Evolutionary conservation across 1,284 basidiomycete species (phyloP).

Genomic region (Vanrija pseudolonga): DNA sequence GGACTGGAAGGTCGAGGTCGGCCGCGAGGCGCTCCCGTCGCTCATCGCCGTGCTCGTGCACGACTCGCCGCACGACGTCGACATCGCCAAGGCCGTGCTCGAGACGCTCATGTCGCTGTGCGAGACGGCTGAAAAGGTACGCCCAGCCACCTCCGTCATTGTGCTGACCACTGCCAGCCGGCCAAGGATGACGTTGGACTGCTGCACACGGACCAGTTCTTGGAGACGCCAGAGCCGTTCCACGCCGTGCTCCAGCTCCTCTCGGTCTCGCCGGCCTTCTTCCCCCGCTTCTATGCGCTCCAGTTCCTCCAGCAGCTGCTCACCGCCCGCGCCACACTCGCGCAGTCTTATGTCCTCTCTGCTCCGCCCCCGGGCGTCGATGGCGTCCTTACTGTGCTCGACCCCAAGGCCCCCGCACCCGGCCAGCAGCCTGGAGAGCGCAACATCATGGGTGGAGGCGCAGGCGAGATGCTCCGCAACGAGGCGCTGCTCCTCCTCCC

Average conservation of each 20-base stretch:
- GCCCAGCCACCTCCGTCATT: not conserved
- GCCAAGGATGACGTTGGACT: slow-evolving; percentile 52
- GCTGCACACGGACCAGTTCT: slow-evolving; percentile 49
- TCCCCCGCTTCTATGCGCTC: slow-evolving; percentile 79
- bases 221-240: slow-evolving; percentile 58
- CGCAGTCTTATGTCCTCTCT: slow-evolving; percentile 80
- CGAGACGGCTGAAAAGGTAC: slow-evolving; percentile 45
- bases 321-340: slow-evolving; percentile 69
- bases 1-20: slow-evolving; percentile 86
- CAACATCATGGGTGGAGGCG: slow-evolving; percentile 37
- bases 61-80: slow-evolving; percentile 81
- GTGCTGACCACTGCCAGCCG: slow-evolving; percentile 30
- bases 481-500: slow-evolving; percentile 81
- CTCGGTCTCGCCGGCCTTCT: slow-evolving; percentile 60
- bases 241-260: slow-evolving; percentile 76
- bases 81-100: slow-evolving; percentile 83
- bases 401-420: slow-evolving; percentile 31
- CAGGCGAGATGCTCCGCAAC: slow-evolving; percentile 48
- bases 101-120: slow-evolving; percentile 67
- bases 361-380: slow-evolving; percentile 45
- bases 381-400: slow-evolving; percentile 42
- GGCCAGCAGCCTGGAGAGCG: slow-evolving; percentile 12
- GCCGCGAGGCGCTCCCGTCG: slow-evolving; percentile 66
- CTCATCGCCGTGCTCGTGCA: slow-evolving; percentile 75
- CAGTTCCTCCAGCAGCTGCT: slow-evolving; percentile 78